Evolutionary conservation across 1,284 basidiomycete species (phyloP).

Genomic region (Boletus holoroseus): DNA sequence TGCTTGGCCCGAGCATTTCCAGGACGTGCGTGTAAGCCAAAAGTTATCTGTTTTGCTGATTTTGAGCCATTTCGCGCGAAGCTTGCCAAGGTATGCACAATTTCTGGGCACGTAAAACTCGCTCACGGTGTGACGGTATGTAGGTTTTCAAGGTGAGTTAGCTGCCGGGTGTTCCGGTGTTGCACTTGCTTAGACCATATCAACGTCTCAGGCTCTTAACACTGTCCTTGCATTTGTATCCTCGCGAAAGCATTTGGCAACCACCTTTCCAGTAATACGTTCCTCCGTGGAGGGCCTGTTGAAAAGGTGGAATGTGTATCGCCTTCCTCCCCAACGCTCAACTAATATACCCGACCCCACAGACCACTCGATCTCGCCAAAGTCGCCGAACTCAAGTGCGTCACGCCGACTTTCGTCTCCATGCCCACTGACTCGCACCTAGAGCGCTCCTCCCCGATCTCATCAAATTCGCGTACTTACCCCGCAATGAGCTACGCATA

Average conservation of each 20-base stretch:
- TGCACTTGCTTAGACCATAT: not conserved
- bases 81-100: constrained; percentile 25
- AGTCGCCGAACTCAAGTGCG: constrained; percentile 82
- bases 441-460: constrained; percentile 79
- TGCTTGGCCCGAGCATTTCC: constrained; percentile 58
- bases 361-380: constrained; percentile 76
- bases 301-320: constrained; percentile 49
- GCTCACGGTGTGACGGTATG: not conserved
- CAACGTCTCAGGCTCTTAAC: constrained; percentile 64
- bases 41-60: not conserved
- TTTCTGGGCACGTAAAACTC: not conserved
- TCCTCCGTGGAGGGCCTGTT: constrained; percentile 74
- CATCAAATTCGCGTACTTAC: constrained; percentile 79
- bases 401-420: not conserved
- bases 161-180: not conserved
- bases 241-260: constrained; percentile 76
- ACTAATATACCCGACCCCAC: constrained; percentile 10
- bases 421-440: not conserved
- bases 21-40: constrained; percentile 38
- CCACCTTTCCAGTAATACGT: constrained; percentile 73
- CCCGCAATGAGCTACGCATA: constrained; percentile 57
- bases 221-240: constrained; percentile 87
- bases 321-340: not conserved
- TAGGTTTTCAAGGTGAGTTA: constrained; percentile 35
- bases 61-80: constrained; percentile 3